Percentiles rank a stretch among this genome's conserved stretches.
These are phyloP conservation scores for Dictyostelium purpureum DNA, from an alignment of 78 protist genomes.

Conservation along the genomic window DNA sequence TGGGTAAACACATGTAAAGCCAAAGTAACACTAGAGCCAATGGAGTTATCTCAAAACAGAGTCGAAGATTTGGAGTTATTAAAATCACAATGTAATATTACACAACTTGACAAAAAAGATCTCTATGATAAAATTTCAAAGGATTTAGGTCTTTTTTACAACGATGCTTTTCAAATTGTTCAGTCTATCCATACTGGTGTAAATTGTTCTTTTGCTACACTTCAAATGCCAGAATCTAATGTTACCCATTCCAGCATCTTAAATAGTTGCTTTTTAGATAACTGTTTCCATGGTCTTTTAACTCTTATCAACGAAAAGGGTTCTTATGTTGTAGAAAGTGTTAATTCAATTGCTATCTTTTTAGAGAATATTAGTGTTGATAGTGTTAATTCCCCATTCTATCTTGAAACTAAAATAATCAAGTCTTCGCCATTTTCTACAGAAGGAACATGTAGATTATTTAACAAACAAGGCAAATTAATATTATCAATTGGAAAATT, in stretches of 20 bases:
- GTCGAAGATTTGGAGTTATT: not conserved
- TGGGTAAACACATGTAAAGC: conserved; percentile 37
- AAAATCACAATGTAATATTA: not conserved
- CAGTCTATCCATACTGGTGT: not conserved
- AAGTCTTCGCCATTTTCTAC: not conserved
- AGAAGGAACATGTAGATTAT: not conserved
- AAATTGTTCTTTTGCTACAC: not conserved
- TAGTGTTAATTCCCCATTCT: not conserved
- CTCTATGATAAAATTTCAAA: conserved; percentile 27
- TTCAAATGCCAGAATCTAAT: not conserved
- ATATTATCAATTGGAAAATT: not conserved
- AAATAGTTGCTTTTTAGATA: conserved; percentile 22
- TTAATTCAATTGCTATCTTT: not conserved
- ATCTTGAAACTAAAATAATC: not conserved
- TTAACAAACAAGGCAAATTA: not conserved
- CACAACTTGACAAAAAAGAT: conserved; percentile 9
- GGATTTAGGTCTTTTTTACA: conserved; percentile 33
- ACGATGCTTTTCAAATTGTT: conserved; percentile 28
- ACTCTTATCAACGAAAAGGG: not conserved
- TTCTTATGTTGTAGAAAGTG: conserved; percentile 18
- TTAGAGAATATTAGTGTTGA: not conserved
- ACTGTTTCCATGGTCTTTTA: conserved; percentile 54
- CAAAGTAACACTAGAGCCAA: not conserved
- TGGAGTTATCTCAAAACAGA: not conserved
- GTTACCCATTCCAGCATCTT: not conserved